phyloP scores from a whole-genome alignment of 2,329 filamentous ascomycete genomes.

The Ceratocystis cacaofunesta region DNA sequence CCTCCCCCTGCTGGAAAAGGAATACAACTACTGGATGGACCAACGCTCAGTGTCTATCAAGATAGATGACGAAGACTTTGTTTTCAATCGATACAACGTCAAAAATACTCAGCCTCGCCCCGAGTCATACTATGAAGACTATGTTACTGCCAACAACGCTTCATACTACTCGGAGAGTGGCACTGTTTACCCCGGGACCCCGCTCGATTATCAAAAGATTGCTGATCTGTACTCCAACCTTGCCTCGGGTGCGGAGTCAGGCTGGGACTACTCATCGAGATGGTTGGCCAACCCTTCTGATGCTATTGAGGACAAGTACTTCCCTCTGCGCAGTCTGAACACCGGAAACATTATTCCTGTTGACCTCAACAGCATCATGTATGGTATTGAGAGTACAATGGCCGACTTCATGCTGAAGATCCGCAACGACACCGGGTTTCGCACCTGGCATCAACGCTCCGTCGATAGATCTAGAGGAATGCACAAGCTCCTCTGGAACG shows the following conservation, averaged over 20 bases:
- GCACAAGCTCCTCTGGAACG: conserved; percentile 49
- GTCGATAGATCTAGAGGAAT: conserved; percentile 44
- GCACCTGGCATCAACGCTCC: conserved; percentile 36
- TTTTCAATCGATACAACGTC: conserved; percentile 44
- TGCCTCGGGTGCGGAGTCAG: conserved; percentile 49
- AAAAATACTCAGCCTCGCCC: conserved; percentile 50
- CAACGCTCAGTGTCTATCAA: conserved; percentile 45
- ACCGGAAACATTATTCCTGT: conserved; percentile 44
- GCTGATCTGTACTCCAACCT: conserved; percentile 44
- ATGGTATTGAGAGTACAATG: conserved; percentile 48
- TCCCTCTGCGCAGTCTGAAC: conserved; percentile 50
- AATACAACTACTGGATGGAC: conserved; percentile 46
- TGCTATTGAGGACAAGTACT: conserved; percentile 44
- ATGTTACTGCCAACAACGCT: conserved; percentile 46
- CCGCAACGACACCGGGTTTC: conserved; percentile 36
- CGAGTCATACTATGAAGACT: conserved; percentile 53
- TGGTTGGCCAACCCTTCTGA: conserved; percentile 44
- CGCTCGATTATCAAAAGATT: conserved; percentile 38
- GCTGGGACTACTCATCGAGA: conserved; percentile 48
- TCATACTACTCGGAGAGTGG: conserved; percentile 47
- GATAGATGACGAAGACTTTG: conserved; percentile 29
- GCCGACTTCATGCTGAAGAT: conserved; percentile 36
- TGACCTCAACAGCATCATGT: conserved; percentile 54
- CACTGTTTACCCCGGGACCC: conserved; percentile 40
- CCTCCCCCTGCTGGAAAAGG: conserved; percentile 45